These are phyloP conservation scores for Ophiostoma australiae DNA, from an alignment of 2,329 filamentous ascomycete species.

Conservation along the genomic window DNA sequence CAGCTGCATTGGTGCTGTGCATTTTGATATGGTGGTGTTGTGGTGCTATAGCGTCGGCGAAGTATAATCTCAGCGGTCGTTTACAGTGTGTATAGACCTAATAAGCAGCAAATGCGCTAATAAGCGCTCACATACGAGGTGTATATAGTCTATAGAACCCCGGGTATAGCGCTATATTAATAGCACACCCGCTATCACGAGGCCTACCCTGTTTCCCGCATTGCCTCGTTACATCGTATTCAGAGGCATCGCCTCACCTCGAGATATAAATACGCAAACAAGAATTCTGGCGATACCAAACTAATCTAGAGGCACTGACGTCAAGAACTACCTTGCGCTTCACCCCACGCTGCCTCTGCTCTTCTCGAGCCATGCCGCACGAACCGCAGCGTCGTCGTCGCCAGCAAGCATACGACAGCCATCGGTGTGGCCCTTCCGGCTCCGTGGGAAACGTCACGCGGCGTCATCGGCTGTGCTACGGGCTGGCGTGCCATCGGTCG, in stretches of 20 bases:
- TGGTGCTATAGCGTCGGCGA: not conserved
- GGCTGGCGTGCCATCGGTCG: not conserved
- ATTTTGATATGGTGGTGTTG: not conserved
- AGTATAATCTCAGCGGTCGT: not conserved
- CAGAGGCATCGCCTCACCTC: not conserved
- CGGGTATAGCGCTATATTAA: not conserved
- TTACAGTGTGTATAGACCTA: not conserved
- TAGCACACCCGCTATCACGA: not conserved
- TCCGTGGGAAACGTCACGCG: not conserved
- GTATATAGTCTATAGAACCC: not conserved
- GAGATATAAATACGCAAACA: not conserved
- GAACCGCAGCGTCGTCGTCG: not conserved
- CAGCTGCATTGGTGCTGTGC: not conserved
- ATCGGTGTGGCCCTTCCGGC: not conserved
- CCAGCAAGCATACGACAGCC: not conserved
- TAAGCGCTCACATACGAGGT: not conserved
- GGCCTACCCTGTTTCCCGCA: slow-evolving; percentile 1
- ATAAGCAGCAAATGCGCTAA: not conserved
- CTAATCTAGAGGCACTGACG: not conserved
- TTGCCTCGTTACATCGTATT: not conserved
- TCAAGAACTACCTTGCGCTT: not conserved
- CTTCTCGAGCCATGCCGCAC: not conserved
- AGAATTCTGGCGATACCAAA: not conserved
- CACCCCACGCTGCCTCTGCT: not conserved
- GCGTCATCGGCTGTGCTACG: not conserved